Evolutionary conservation across 352 stramenopile genomes (phyloP), one percentile per base, ranked within the genome.

Genomic region (Aphanomyces euteiches): DNA sequence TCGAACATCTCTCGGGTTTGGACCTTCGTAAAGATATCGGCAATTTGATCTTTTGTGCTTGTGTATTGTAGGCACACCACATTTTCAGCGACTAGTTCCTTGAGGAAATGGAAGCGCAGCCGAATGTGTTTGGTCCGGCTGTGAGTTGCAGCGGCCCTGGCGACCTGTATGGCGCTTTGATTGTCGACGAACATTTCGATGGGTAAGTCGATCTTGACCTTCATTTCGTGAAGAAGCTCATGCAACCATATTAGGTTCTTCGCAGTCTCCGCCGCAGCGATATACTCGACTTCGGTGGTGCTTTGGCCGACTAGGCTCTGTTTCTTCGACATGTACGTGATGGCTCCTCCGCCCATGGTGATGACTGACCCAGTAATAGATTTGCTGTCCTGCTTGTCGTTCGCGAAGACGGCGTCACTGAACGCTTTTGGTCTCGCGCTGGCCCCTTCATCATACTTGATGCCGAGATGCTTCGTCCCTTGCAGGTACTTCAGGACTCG

Each of bases 401-500:
- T 61, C 17, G 28, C 56, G 2, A 37, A 61, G 56, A 2, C 19
- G 38, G 56, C 56, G 38, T 61, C 56, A 61, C 28, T 48, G 56
- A 37, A 61, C 17, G 28, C 19, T 15, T 37, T 37, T 37, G 38
- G 56, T 13, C 13, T 37, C 1, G 28, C 28, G 28, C 28, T 28
- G 0, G 28, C 2, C 1, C 17, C 1, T 17, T 2, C 56, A 2
- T 61, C 38, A 19, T 53, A 61, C 13, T 48, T 15, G 1, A 61
- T n/a, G 38, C 56, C 56, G 1, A 61, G 19, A 13, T 13, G 13
- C 28, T 15, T 19, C 38, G 56, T 61, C 28, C 56, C 56, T 19
- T 13, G 17, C 28, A 61, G 56, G 38, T 61, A 61, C 2, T 61
- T 61, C 13, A 61, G 56, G 28, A 61, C 56, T n/a, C 56, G 56